phyloP scores from a whole-genome alignment of 2,329 filamentous ascomycete species.

The Fusarium pseudoanthophilum region DNA sequence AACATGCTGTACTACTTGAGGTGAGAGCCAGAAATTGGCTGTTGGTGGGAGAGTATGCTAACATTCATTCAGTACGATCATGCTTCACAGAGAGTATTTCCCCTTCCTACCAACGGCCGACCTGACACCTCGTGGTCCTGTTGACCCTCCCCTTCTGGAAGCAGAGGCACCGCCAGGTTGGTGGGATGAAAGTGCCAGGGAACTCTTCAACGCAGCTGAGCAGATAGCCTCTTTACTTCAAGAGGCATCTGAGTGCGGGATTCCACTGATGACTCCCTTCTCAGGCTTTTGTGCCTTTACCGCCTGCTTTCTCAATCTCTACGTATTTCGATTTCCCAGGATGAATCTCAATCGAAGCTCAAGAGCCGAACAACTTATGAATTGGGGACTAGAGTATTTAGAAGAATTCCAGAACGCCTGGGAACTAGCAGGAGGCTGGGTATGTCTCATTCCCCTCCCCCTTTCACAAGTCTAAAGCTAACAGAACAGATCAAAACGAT shows the following conservation, averaged over 20 bases:
- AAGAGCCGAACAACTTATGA: conserved; percentile 33
- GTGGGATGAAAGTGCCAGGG: conserved; percentile 53
- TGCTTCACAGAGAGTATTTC: conserved; percentile 57
- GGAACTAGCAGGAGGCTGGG: conserved; percentile 40
- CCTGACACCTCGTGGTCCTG: conserved; percentile 50
- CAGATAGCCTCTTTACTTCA: conserved; percentile 50
- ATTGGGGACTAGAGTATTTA: conserved; percentile 33
- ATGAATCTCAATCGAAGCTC: conserved; percentile 50
- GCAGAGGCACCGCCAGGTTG: conserved; percentile 51
- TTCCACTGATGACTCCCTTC: conserved; percentile 54
- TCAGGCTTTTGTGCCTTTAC: conserved; percentile 59
- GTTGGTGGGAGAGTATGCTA: too few species aligned
- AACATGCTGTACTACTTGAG: conserved; percentile 58
- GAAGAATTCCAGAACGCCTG: conserved; percentile 39
- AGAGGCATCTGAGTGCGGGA: conserved; percentile 52
- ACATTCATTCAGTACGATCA: conserved; percentile 52
- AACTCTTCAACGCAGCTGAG: conserved; percentile 52
- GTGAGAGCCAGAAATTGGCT: too few species aligned
- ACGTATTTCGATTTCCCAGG: conserved; percentile 52
- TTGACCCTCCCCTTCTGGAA: conserved; percentile 54
- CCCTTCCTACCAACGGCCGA: conserved; percentile 54
- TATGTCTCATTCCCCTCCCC: rapidly evolving
- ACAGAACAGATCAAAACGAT: conserved; percentile 37
- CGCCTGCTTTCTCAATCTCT: conserved; percentile 55
- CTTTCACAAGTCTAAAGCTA: not conserved